Conservation (phyloP, 352 stramenopile genomes). For the Globisporangium orthogonon region DNA sequence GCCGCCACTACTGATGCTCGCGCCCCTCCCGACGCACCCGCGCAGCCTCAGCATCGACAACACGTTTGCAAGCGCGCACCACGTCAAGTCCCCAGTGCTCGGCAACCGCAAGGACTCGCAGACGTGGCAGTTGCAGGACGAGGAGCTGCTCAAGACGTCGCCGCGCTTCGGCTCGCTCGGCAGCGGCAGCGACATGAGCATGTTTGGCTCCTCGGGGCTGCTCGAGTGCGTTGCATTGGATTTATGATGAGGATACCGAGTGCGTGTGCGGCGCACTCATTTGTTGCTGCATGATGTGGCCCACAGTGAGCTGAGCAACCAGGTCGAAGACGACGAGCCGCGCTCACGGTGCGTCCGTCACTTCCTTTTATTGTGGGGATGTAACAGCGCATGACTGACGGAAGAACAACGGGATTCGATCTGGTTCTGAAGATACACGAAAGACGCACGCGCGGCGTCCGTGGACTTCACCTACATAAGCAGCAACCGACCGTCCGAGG, state of each 20-base stretch:
- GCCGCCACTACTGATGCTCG: slow-evolving; percentile 36
- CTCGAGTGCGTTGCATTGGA: slow-evolving; percentile 4
- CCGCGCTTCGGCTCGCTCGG: slow-evolving; percentile 34
- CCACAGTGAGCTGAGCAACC: slow-evolving; percentile 12
- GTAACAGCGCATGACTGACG: neutral
- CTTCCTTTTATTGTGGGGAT: neutral
- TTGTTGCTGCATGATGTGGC: neutral
- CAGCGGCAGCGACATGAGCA: slow-evolving; percentile 1
- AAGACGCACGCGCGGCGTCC: slow-evolving; percentile 67
- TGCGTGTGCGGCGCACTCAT: neutral
- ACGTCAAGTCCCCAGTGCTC: slow-evolving; percentile 52
- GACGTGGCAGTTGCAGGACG: slow-evolving; percentile 65
- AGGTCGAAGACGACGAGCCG: slow-evolving; percentile 10
- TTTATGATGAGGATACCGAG: neutral
- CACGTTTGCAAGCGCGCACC: slow-evolving; percentile 18
- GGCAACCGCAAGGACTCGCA: slow-evolving; percentile 51
- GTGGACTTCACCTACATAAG: slow-evolving; percentile 65
- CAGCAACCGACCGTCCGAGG: slow-evolving; percentile 19
- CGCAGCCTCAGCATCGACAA: slow-evolving; percentile 44
- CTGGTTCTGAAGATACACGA: slow-evolving; percentile 23
- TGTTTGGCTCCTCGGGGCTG: slow-evolving; percentile 7
- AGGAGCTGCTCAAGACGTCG: slow-evolving; percentile 51
- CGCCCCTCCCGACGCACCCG: slow-evolving; percentile 29
- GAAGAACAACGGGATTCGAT: neutral
- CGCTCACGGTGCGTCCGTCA: slow-evolving; percentile 6